Evolutionary conservation across 1,139 yeast genomes (phyloP), one percentile per base, ranked within the genome.

Genomic region (Hanseniaspora gamundiae): DNA sequence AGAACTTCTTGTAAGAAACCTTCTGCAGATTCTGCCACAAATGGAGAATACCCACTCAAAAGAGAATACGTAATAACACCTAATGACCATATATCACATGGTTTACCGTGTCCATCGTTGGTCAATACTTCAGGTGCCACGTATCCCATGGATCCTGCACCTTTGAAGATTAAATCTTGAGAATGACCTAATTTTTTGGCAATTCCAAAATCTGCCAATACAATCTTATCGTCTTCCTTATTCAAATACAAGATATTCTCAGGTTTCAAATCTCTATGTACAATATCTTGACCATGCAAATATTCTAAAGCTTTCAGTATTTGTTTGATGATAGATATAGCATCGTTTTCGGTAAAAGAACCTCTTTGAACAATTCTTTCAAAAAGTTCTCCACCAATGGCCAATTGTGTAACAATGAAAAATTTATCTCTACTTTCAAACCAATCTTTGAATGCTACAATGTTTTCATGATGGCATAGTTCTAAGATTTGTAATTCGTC

Each of bases 51-150:
- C 1, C 98, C 98, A 56, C 94, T 86, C 43, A 91, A 70, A 44
- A 88, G 67, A 0, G 96, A 87, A 62, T 87, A 91, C 1, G 95
- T 77, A 43, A 91, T 84, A 9, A 87, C 95, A 21, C 96, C 96
- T 39, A 87, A 62, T 1, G 94, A 81, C 96, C 96, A 87, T 39
- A 87, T 73, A 59, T 87, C 96, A 61, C 94, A 87, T 2, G 95
- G 88, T 57, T 82, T 85, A 38, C 94, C 93, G 63, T 87, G 95
- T 7, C 95, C 95, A 35, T 69, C 64, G 5, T 84, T 80, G 41
- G 73, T 62, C 31, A 87, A 68, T 4, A 87, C 91, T 59, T 87
- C 96, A 0, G 96, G 96, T 0, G 96, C 95, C 4, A 94, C 95
- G 59, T 87, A 87, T 2, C 95, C 95, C 62, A 86, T 78, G 1